A percentile compares a stretch with the other conserved stretches of the same genome.
Conservation (phyloP, 805 yeast species). For the Ogataea trehaloabstinens region DNA sequence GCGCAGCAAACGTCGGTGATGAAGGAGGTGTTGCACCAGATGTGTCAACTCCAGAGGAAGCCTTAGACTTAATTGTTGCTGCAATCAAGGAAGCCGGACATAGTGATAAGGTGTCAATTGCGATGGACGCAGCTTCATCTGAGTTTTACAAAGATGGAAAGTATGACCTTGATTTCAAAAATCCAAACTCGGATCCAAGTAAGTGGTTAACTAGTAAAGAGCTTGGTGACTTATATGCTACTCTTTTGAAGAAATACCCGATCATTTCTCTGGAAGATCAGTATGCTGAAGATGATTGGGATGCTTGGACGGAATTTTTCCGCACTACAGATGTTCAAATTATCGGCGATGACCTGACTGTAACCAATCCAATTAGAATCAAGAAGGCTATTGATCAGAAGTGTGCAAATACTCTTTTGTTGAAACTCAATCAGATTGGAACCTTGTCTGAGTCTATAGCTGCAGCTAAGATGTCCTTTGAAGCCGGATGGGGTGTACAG, state of each 20-base stretch:
- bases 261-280: constrained; percentile 97
- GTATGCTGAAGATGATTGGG: constrained; percentile 99
- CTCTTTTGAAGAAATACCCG: constrained; percentile 84
- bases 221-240: constrained; percentile 78
- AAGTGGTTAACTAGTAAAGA: constrained; percentile 86
- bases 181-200: constrained; percentile 83
- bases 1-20: constrained; percentile 99
- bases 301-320: constrained; percentile 88
- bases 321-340: constrained; percentile 73
- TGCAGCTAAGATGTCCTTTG: constrained; percentile 91
- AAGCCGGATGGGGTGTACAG: constrained; percentile 98
- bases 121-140: constrained; percentile 93
- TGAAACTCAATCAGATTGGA: constrained; percentile 99
- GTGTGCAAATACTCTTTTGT: constrained; percentile 87
- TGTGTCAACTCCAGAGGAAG: constrained; percentile 90
- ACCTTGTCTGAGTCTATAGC: constrained; percentile 89
- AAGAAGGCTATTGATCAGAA: constrained; percentile 92
- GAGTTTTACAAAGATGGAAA: constrained; percentile 95
- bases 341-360: constrained; percentile 97
- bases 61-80: constrained; percentile 83
- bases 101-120: constrained; percentile 86
- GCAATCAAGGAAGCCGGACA: constrained; percentile 93
- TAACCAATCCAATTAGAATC: constrained; percentile 93
- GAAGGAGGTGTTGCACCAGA: constrained; percentile 99
- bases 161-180: constrained; percentile 97